Percentiles rank a stretch among this genome's conserved stretches.
These are phyloP conservation scores for Sclerospora graminicola DNA, from an alignment of 352 stramenopile species.

Conservation along the genomic window DNA sequence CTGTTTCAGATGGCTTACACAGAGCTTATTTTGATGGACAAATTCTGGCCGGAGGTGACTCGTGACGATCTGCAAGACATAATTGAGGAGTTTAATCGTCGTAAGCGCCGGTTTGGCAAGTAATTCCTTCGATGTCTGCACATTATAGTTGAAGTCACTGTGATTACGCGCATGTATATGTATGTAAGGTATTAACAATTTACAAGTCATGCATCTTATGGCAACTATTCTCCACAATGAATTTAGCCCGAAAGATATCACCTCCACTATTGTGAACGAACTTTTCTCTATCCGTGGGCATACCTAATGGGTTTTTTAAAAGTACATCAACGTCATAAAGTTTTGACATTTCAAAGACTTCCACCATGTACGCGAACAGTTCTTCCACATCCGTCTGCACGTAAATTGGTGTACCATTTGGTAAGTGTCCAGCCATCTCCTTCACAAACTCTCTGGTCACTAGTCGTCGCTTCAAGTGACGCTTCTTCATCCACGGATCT, in stretches of 20 bases:
- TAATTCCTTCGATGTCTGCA: too few species aligned
- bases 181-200: too few species aligned
- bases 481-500: constrained; percentile 86
- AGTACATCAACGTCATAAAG: constrained; percentile 34
- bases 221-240: constrained; percentile 23
- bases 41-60: constrained; percentile 92
- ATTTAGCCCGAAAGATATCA: constrained; percentile 58
- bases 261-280: constrained; percentile 53
- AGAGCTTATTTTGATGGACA: constrained; percentile 92
- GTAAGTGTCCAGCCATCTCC: constrained; percentile 44
- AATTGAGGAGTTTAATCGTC: constrained; percentile 75
- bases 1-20: constrained; percentile 93
- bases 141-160: too few species aligned
- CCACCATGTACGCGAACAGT: constrained; percentile 78
- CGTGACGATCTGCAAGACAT: constrained; percentile 63
- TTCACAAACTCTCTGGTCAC: constrained; percentile 59
- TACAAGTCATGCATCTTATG: constrained; percentile 7
- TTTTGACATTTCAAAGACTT: constrained; percentile 51
- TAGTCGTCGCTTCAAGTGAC: constrained; percentile 71
- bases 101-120: constrained; percentile 85
- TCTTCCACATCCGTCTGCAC: constrained; percentile 79
- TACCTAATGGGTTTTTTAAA: constrained; percentile 42
- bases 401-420: constrained; percentile 49
- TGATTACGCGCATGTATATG: too few species aligned
- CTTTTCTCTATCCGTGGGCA: constrained; percentile 67